Evolutionary conservation across 2,329 filamentous ascomycete species (phyloP).

Genomic region (Seiridium unicorne): DNA sequence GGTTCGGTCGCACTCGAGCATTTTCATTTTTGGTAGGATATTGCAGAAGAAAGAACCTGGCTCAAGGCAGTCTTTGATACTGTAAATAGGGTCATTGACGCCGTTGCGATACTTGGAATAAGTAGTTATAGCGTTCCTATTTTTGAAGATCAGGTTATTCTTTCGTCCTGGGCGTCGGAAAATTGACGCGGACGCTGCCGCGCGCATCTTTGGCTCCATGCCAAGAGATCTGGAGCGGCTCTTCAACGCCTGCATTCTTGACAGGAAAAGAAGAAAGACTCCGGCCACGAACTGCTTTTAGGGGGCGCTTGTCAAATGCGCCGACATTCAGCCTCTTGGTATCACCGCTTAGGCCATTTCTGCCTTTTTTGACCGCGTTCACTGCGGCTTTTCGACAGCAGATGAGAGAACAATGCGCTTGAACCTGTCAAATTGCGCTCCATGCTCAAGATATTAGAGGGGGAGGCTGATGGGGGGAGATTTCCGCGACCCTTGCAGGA

Average conservation of each 20-base stretch:
- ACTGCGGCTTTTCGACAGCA: neutral
- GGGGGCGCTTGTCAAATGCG: neutral
- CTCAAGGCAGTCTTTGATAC: no score
- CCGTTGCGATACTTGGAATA: no score
- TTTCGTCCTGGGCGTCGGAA: neutral
- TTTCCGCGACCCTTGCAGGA: conserved; percentile 1
- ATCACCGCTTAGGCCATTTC: neutral
- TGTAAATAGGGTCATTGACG: no score
- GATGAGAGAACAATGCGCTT: neutral
- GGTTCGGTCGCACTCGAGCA: no score
- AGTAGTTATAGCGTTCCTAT: neutral
- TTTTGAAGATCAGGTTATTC: neutral
- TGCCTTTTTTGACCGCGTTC: neutral
- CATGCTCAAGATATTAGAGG: conserved; percentile 4
- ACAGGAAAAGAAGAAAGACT: neutral
- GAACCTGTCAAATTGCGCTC: conserved; percentile 4
- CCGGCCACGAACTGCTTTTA: neutral
- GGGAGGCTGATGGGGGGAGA: neutral
- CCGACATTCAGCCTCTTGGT: neutral
- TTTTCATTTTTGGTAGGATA: no score
- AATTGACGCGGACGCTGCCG: conserved; percentile 1
- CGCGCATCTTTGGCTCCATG: neutral
- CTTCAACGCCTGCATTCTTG: neutral
- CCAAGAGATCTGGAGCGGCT: neutral
- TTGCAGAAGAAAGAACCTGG: no score